These are phyloP conservation scores for Hylodesmum podocarpum DNA, from an alignment of 306 rosid genomes.

Conservation along the genomic window DNA sequence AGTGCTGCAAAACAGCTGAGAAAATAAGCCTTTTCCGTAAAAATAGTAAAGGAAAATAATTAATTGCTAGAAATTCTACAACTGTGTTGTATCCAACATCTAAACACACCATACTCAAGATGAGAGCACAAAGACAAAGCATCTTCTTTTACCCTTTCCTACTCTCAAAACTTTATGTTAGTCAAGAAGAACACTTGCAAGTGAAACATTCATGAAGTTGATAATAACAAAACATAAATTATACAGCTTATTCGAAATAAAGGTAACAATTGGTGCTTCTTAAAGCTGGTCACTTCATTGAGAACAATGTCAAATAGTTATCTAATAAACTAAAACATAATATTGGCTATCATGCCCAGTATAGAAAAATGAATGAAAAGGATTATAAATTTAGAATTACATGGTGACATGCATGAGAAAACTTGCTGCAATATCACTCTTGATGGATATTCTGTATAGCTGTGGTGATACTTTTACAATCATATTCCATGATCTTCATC, in stretches of 20 bases:
- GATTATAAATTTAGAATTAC: slow-evolving; percentile 22
- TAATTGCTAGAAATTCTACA: not conserved
- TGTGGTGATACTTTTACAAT: slow-evolving; percentile 59
- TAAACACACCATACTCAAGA: not conserved
- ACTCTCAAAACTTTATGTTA: not conserved
- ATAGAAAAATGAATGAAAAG: slow-evolving; percentile 19
- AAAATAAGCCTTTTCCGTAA: too few relatives aligned
- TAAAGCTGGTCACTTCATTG: slow-evolving; percentile 4
- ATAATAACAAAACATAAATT: not conserved
- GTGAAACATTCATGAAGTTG: not conserved
- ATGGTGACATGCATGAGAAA: slow-evolving; percentile 16
- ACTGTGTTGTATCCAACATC: not conserved
- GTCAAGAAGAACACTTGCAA: not conserved
- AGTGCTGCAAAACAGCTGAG: too few relatives aligned
- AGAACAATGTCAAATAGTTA: not conserved
- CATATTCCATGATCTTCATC: slow-evolving; percentile 68
- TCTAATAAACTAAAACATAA: slow-evolving; percentile 19
- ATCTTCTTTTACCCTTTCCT: not conserved
- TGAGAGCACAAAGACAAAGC: not conserved
- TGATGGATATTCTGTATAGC: slow-evolving; percentile 66
- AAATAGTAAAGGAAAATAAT: not conserved
- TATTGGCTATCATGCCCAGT: not conserved
- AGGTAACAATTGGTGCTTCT: not conserved
- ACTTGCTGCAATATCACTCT: slow-evolving; percentile 40
- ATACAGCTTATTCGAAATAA: slow-evolving; percentile 1